Evolutionary conservation across 257 asterid genomes (phyloP).

Genomic region (Solanum habrochaites): DNA sequence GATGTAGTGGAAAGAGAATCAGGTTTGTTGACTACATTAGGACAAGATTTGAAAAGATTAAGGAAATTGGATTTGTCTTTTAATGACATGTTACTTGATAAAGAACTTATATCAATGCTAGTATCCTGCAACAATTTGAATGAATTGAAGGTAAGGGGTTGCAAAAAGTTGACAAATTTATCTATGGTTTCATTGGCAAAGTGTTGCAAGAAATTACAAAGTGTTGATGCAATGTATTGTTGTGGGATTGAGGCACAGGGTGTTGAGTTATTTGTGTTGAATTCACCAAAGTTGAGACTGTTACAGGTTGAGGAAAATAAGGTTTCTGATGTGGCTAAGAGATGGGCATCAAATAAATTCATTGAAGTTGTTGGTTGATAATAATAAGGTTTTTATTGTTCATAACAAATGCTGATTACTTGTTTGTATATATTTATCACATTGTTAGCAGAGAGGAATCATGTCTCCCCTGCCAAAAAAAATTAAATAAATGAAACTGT

Average conservation of each 20-base stretch:
- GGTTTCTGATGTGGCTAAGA: conserved; percentile 27
- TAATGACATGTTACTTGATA: conserved; percentile 53
- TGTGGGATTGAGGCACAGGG: conserved; percentile 29
- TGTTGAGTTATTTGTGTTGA: conserved; percentile 36
- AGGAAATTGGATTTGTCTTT: conserved; percentile 65
- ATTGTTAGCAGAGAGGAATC: neutral
- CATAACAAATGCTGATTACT: neutral
- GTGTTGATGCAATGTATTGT: conserved; percentile 42
- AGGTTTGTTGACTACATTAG: conserved; percentile 51
- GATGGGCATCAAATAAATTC: conserved; percentile 19
- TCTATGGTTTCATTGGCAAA: conserved; percentile 17
- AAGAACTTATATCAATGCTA: conserved; percentile 57
- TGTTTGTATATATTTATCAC: neutral
- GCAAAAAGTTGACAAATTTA: conserved; percentile 29
- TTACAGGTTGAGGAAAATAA: conserved; percentile 52
- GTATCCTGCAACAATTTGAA: conserved; percentile 39
- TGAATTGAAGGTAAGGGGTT: conserved; percentile 65
- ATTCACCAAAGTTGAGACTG: conserved; percentile 20
- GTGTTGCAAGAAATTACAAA: conserved; percentile 33
- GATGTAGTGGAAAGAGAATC: conserved; percentile 52
- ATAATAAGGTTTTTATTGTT: neutral
- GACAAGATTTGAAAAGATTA: conserved; percentile 50
- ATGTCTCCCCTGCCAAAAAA: neutral
- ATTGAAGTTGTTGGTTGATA: conserved; percentile 36
- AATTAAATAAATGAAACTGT: neutral